Percentiles rank a stretch among this genome's conserved stretches.
These are phyloP conservation scores for Cercospora janseana DNA, from an alignment of 2,329 filamentous ascomycete genomes.

Conservation along the genomic window DNA sequence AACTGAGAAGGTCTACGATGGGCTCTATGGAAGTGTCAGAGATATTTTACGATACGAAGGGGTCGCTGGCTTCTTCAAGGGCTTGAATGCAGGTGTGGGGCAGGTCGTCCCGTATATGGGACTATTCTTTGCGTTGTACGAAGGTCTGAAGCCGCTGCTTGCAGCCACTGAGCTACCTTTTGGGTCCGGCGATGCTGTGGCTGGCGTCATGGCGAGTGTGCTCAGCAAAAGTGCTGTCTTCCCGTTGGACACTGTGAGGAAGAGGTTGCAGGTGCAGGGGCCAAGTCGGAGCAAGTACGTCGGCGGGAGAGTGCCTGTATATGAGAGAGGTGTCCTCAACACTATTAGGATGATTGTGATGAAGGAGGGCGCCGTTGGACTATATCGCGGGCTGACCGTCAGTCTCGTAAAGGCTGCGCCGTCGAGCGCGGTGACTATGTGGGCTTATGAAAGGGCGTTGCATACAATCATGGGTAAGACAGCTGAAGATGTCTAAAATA, in stretches of 20 bases:
- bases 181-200: conserved; percentile 77
- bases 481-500: no score
- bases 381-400: conserved; percentile 86
- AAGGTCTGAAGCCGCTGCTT: conserved; percentile 58
- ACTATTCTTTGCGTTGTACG: conserved; percentile 88
- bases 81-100: conserved; percentile 72
- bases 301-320: conserved; percentile 76
- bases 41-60: conserved; percentile 79
- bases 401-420: conserved; percentile 91
- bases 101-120: conserved; percentile 98
- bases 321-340: conserved; percentile 62
- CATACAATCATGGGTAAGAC: conserved; percentile 32
- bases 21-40: conserved; percentile 64
- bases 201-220: conserved; percentile 76
- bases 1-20: conserved; percentile 71
- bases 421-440: conserved; percentile 88
- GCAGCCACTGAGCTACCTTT: conserved; percentile 54
- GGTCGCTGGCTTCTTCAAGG: conserved; percentile 77
- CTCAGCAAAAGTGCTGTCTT: conserved; percentile 87
- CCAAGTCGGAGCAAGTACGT: conserved; percentile 77
- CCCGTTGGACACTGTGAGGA: conserved; percentile 86
- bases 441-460: conserved; percentile 83
- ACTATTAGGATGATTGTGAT: conserved; percentile 67
- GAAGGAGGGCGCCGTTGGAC: conserved; percentile 71
- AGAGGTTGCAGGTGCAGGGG: conserved; percentile 91